Evolutionary conservation across 306 rosid genomes (phyloP), one percentile per base, ranked within the genome.

Genomic region (Lathyrus oleraceus): DNA sequence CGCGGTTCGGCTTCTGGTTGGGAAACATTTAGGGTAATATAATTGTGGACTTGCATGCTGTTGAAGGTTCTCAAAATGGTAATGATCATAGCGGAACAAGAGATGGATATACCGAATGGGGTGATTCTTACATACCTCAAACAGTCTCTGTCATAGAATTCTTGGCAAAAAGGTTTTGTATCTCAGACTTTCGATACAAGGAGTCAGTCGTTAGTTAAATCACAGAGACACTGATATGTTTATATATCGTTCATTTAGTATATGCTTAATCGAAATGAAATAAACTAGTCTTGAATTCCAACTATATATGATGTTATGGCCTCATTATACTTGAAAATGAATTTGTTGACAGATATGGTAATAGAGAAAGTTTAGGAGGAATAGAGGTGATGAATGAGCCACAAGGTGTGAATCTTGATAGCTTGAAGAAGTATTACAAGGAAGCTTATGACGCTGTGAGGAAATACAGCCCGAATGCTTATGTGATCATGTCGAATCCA

Each of bases 1-100:
- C 83, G 87, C 8, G 38, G 25, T 14, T 59, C 84, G 3, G 75
- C 87, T 61, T 80, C 81, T 40, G 82, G 74, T 61, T 84, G 88
- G 88, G 87, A 84, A 84, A 87, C 91, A 53, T 84, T 82, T 75
- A 76, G 59, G 71, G 88, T 74, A 63, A n/a, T n/a, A n/a, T 87
- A 58, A 82, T 87, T 39, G 67, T 84, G 43, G 82, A 87, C 52
- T 85, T 87, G 53, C 89, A 85, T 85, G 92, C 87, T 13, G 72
- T 28, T 73, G 63, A 63, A 73, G 89, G 85, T 45, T 87, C 92
- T 6, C 92, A 85, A 56, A 87, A 87, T 54, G 89, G 83, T 19
- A 59, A 73, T 10, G 76, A 75, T 0, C 86, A 81, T 54, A 87
- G 92, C 36, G 92, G 63, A 5, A 2, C 92, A 47, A 81, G 89